Evolutionary conservation across 768 basidiomycete species (phyloP).

Genomic region (Cystofilobasidium bisporidii): DNA sequence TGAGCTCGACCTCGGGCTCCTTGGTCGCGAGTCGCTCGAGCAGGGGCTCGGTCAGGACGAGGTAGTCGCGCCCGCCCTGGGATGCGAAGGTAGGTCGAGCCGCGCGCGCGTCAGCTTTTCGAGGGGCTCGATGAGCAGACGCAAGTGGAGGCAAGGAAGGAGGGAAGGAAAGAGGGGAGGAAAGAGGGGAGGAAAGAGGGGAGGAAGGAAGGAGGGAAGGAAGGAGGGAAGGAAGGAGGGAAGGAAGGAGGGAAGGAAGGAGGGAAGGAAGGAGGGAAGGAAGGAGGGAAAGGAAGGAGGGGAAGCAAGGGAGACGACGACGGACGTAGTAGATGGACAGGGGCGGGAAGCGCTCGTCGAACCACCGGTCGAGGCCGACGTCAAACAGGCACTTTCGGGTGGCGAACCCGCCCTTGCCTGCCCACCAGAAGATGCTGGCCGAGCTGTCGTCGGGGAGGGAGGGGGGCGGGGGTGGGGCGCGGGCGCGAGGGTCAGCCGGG

Average conservation of each 20-base stretch:
- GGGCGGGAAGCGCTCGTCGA: slow-evolving; percentile 46
- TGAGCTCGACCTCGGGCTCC: slow-evolving; percentile 44
- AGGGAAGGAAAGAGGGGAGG: too few species aligned
- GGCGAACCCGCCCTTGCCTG: slow-evolving; percentile 45
- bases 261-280: too few species aligned
- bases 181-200: too few species aligned
- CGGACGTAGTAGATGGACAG: slow-evolving; percentile 37
- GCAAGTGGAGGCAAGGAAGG: too few species aligned
- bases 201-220: too few species aligned
- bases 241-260: too few species aligned
- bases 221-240: too few species aligned
- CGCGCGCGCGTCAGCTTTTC: too few species aligned
- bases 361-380: slow-evolving; percentile 44
- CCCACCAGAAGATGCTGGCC: slow-evolving; percentile 40
- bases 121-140: too few species aligned
- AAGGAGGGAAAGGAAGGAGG: too few species aligned
- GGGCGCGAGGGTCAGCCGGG: too few species aligned
- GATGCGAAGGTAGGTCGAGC: not conserved
- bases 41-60: slow-evolving; percentile 44
- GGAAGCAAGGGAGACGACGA: not conserved
- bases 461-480: too few species aligned
- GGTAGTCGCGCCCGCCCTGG: slow-evolving; percentile 24
- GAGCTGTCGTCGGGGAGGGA: not conserved
- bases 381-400: slow-evolving; percentile 41
- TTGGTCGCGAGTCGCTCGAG: slow-evolving; percentile 43